A percentile compares a stretch with the other conserved stretches of the same genome.
Conservation (phyloP, 495 filamentous ascomycete genomes). For the Penicillium cinerascens region DNA sequence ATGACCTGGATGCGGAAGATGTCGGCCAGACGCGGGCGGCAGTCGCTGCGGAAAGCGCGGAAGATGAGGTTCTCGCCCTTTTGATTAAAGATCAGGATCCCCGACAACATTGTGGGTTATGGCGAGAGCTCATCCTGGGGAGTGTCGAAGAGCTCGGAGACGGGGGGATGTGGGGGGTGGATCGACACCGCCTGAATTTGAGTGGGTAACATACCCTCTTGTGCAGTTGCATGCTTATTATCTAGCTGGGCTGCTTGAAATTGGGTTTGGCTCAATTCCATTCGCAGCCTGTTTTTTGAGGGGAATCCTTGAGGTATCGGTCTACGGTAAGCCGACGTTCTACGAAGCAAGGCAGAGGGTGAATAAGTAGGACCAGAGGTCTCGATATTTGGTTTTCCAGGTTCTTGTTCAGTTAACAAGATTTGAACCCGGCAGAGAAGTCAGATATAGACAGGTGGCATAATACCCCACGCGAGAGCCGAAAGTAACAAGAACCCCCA, state of each 20-base stretch:
- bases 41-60: slow-evolving; percentile 96
- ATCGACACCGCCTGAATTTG: slow-evolving; percentile 27
- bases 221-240: neutral
- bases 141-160: slow-evolving; percentile 14
- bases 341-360: neutral
- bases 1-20: slow-evolving; percentile 99
- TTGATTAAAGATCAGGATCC: slow-evolving; percentile 97
- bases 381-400: slow-evolving; percentile 5
- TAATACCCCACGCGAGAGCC: slow-evolving; percentile 9
- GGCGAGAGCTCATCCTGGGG: slow-evolving; percentile 10
- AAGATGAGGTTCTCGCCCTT: slow-evolving; percentile 99
- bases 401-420: neutral
- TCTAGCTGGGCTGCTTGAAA: too few relatives aligned
- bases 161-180: slow-evolving; percentile 25
- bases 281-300: too few relatives aligned
- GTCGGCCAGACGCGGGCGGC: slow-evolving; percentile 92
- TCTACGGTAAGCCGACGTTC: too few relatives aligned
- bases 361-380: slow-evolving; percentile 1
- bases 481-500: slow-evolving; percentile 9
- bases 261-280: too few relatives aligned
- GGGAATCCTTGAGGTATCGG: too few relatives aligned
- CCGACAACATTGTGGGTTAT: slow-evolving; percentile 75
- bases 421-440: neutral
- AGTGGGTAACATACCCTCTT: neutral
- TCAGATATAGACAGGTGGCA: slow-evolving; percentile 5